phyloP scores from a whole-genome alignment of 768 basidiomycete species.

The Phaeolepiota aurea region DNA sequence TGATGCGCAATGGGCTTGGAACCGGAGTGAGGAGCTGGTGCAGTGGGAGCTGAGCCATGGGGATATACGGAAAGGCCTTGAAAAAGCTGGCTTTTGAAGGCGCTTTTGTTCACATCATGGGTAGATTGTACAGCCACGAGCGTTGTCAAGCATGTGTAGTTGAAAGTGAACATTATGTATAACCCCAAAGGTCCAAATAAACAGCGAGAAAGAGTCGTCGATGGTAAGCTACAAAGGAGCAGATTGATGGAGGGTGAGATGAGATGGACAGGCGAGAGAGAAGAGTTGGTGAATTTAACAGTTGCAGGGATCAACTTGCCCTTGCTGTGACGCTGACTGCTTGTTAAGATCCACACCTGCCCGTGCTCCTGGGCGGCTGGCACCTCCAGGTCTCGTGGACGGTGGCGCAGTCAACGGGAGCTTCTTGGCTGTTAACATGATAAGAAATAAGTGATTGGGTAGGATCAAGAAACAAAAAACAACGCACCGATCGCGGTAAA shows the following conservation, averaged over 20 bases:
- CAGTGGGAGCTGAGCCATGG: constrained; percentile 50
- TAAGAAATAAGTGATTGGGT: constrained; percentile 6
- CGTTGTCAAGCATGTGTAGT: no score
- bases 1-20: constrained; percentile 49
- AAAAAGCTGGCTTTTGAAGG: constrained; percentile 60
- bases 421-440: constrained; percentile 77
- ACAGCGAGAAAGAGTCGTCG: constrained; percentile 12
- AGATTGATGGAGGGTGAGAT: constrained; percentile 16
- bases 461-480: constrained; percentile 3
- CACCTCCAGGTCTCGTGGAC: constrained; percentile 45
- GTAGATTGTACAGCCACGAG: no score
- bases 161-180: no score
- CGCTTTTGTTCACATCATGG: neutral
- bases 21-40: constrained; percentile 51
- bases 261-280: constrained; percentile 8
- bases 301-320: constrained; percentile 65
- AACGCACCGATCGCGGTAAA: constrained; percentile 77
- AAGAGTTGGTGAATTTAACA: constrained; percentile 34
- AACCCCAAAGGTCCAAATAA: constrained; percentile 30
- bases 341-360: constrained; percentile 79
- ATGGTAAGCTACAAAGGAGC: constrained; percentile 15
- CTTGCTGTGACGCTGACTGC: constrained; percentile 39
- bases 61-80: constrained; percentile 59
- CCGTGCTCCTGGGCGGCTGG: constrained; percentile 41
- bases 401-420: constrained; percentile 76